Evolutionary conservation across 257 asterid species (phyloP).

Genomic region (Craterostigma plantagineum): DNA sequence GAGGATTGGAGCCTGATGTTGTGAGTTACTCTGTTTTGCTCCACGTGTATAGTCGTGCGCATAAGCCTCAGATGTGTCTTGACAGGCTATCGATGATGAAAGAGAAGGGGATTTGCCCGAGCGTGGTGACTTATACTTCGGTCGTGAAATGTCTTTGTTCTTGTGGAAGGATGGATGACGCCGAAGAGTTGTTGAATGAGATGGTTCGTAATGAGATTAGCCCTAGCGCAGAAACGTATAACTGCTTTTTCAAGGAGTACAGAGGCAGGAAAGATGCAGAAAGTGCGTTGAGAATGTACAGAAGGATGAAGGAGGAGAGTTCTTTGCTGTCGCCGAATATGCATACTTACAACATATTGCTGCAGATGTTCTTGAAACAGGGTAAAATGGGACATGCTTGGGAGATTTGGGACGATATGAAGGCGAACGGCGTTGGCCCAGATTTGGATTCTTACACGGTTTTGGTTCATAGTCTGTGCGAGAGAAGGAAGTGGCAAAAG

Average conservation of each 20-base stretch:
- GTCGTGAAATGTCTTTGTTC: constrained; percentile 69
- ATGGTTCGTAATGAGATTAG: constrained; percentile 51
- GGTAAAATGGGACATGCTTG: constrained; percentile 31
- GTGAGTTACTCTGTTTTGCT: constrained; percentile 63
- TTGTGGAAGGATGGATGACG: constrained; percentile 63
- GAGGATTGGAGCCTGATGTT: constrained; percentile 72
- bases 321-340: constrained; percentile 32
- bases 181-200: constrained; percentile 36
- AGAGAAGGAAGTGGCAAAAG: constrained; percentile 44
- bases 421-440: constrained; percentile 44
- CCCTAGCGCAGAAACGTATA: constrained; percentile 52
- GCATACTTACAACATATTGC: constrained; percentile 51
- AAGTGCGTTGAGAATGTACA: constrained; percentile 46
- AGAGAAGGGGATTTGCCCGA: constrained; percentile 51
- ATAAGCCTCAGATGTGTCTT: constrained; percentile 57
- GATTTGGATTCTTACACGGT: constrained; percentile 67
- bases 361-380: constrained; percentile 45
- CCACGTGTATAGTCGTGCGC: constrained; percentile 75
- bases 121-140: constrained; percentile 52
- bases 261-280: constrained; percentile 61
- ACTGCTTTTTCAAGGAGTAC: constrained; percentile 67
- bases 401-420: constrained; percentile 77
- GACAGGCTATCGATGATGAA: constrained; percentile 68
- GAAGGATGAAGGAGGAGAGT: constrained; percentile 47
- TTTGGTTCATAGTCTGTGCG: constrained; percentile 62